phyloP scores from a whole-genome alignment of 352 stramenopile genomes.

The Blastocystis sp. region DNA sequence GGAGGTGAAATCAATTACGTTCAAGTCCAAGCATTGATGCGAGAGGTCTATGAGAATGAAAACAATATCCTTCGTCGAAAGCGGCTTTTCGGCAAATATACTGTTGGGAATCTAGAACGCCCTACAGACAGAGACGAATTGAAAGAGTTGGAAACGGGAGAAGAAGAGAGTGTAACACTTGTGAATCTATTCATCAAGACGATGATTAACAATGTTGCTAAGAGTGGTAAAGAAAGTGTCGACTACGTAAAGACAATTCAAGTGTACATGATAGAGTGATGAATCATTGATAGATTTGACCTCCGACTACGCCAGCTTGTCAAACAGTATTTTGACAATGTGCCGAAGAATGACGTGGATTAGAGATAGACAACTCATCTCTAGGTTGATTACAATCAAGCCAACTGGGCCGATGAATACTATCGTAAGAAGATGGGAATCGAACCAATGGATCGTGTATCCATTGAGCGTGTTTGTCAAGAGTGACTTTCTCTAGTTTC shows the following conservation, averaged over 20 bases:
- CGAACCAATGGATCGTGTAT: background rate
- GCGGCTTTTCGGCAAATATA: conserved; percentile 49
- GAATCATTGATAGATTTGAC: conserved; percentile 31
- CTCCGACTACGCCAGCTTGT: conserved; percentile 49
- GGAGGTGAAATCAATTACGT: conserved; percentile 53
- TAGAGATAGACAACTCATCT: background rate
- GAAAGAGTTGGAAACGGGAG: conserved; percentile 3
- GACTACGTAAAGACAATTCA: conserved; percentile 55
- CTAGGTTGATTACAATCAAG: conserved; percentile 26
- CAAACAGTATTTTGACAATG: conserved; percentile 46
- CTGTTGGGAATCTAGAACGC: conserved; percentile 12
- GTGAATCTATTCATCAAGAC: conserved; percentile 53
- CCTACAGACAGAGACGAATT: background rate
- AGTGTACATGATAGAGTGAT: background rate
- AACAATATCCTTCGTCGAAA: conserved; percentile 42
- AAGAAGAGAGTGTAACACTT: conserved; percentile 45
- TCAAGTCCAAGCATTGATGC: conserved; percentile 52
- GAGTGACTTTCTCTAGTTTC: background rate
- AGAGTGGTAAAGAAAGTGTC: background rate
- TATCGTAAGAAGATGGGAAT: conserved; percentile 43
- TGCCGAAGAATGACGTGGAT: conserved; percentile 44
- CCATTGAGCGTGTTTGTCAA: conserved; percentile 52
- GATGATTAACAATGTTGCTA: conserved; percentile 51
- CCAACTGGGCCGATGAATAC: conserved; percentile 23
- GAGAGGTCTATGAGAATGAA: conserved; percentile 42